phyloP scores from a whole-genome alignment of 2,329 filamentous ascomycete species.

The Aspergillus arachidicola region DNA sequence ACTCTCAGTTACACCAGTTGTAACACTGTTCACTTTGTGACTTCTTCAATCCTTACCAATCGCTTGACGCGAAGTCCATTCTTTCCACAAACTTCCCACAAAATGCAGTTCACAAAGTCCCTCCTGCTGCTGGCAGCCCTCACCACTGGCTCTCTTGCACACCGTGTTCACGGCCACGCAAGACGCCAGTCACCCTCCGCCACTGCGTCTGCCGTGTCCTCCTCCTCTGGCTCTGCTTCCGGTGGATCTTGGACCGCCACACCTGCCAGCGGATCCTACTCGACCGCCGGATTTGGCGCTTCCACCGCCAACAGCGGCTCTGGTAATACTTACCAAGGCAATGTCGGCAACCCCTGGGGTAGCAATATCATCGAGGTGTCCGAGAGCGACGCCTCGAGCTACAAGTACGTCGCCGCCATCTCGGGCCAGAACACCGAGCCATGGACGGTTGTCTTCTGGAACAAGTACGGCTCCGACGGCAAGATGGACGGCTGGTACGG shows the following conservation, averaged over 20 bases:
- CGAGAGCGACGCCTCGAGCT: constrained; percentile 29
- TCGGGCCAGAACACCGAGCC: constrained; percentile 33
- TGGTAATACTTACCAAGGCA: constrained; percentile 37
- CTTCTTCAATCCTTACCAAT: neutral
- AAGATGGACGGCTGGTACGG: constrained; percentile 40
- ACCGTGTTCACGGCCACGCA: constrained; percentile 20
- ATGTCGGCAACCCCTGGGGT: constrained; percentile 43
- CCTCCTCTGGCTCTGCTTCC: constrained; percentile 10
- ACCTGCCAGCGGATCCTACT: constrained; percentile 26
- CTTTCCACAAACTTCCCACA: constrained; percentile 13
- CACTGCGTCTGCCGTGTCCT: constrained; percentile 9
- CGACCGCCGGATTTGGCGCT: constrained; percentile 37
- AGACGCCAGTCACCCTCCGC: constrained; percentile 20
- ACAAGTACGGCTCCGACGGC: constrained; percentile 40
- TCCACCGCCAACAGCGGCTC: constrained; percentile 27
- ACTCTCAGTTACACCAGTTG: neutral
- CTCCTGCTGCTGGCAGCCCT: constrained; percentile 36
- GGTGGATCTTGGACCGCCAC: constrained; percentile 24
- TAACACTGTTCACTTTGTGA: neutral
- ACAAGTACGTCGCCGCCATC: constrained; percentile 43
- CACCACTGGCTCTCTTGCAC: constrained; percentile 25
- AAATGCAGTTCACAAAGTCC: constrained; percentile 35
- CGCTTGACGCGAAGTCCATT: constrained; percentile 9
- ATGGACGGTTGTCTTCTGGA: constrained; percentile 44
- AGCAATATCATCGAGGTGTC: constrained; percentile 44